These are phyloP conservation scores for Cytospora chrysosperma DNA, from an alignment of 2,329 filamentous ascomycete species.

Conservation along the genomic window DNA sequence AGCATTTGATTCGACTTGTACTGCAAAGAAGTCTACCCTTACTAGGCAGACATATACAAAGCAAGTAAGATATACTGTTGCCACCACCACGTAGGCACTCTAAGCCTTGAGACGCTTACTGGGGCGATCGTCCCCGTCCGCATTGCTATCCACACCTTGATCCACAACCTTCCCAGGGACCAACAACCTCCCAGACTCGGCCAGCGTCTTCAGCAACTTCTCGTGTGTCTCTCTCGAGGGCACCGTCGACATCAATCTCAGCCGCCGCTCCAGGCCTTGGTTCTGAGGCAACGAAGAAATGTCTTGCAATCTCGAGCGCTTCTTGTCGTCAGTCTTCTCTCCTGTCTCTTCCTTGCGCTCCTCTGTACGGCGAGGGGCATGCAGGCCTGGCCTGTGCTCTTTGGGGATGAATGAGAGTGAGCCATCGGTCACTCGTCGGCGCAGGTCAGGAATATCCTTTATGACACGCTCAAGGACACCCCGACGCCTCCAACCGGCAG, in stretches of 20 bases:
- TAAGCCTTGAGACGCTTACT: not conserved
- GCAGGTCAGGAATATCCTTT: conserved; percentile 2
- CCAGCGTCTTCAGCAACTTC: not conserved
- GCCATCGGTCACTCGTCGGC: not conserved
- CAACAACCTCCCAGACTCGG: not conserved
- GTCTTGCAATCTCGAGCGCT: not conserved
- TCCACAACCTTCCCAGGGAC: not conserved
- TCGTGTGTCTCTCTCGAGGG: not conserved
- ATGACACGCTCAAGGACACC: not conserved
- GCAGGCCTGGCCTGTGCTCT: not conserved
- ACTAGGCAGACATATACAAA: not conserved
- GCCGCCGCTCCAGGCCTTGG: not conserved
- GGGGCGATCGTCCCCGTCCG: not conserved
- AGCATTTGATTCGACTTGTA: not conserved
- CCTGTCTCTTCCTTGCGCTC: not conserved
- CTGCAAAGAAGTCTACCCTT: not conserved
- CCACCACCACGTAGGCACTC: not conserved
- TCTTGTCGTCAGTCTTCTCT: not conserved
- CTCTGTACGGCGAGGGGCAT: not conserved
- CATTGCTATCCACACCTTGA: not conserved
- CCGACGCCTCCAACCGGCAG: conserved; percentile 25
- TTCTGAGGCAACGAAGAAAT: not conserved
- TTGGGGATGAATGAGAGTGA: not conserved
- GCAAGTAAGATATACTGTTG: not conserved
- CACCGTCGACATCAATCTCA: not conserved